Percentiles rank a stretch among this genome's conserved stretches.
Conservation (phyloP, 768 basidiomycete genomes). For the Candolleomyces aberdarensis region DNA sequence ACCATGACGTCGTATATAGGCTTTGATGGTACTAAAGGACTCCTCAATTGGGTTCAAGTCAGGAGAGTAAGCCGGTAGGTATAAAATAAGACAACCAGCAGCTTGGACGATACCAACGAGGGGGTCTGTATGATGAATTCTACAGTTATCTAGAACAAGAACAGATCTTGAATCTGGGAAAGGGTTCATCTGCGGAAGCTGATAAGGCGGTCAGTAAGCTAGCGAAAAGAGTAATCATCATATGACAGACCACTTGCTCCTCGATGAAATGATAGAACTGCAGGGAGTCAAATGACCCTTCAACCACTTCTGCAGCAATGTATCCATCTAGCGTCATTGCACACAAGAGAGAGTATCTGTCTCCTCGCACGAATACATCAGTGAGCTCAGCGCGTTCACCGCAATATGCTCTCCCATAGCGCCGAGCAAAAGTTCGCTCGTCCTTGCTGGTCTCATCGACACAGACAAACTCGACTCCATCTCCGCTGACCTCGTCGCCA, state of each 20-base stretch:
- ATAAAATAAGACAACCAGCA: slow-evolving; percentile 19
- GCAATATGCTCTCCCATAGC: slow-evolving; percentile 20
- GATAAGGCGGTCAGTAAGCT: background rate
- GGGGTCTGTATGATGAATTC: slow-evolving; percentile 20
- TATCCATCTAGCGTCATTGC: slow-evolving; percentile 28
- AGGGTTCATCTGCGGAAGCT: slow-evolving; percentile 18
- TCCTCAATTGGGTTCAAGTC: slow-evolving; percentile 36
- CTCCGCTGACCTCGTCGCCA: slow-evolving; percentile 6
- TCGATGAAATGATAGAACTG: slow-evolving; percentile 28
- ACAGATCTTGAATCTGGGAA: slow-evolving; percentile 16
- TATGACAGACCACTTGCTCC: slow-evolving; percentile 23
- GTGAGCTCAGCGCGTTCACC: slow-evolving; percentile 18
- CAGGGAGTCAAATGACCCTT: slow-evolving; percentile 21
- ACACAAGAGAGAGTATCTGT: slow-evolving; percentile 24
- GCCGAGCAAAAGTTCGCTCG: slow-evolving; percentile 14
- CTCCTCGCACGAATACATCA: slow-evolving; percentile 21
- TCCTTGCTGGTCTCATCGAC: slow-evolving; percentile 31
- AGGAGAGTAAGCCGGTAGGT: slow-evolving; percentile 30
- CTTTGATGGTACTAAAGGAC: slow-evolving; percentile 19
- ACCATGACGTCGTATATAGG: slow-evolving; percentile 10
- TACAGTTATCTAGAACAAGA: slow-evolving; percentile 25
- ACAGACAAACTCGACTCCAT: slow-evolving; percentile 18
- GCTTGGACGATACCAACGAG: slow-evolving; percentile 5
- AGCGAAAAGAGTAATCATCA: background rate
- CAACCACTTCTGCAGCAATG: slow-evolving; percentile 20